phyloP scores from a whole-genome alignment of 257 asterid genomes.

The Linderniella brevidens region DNA sequence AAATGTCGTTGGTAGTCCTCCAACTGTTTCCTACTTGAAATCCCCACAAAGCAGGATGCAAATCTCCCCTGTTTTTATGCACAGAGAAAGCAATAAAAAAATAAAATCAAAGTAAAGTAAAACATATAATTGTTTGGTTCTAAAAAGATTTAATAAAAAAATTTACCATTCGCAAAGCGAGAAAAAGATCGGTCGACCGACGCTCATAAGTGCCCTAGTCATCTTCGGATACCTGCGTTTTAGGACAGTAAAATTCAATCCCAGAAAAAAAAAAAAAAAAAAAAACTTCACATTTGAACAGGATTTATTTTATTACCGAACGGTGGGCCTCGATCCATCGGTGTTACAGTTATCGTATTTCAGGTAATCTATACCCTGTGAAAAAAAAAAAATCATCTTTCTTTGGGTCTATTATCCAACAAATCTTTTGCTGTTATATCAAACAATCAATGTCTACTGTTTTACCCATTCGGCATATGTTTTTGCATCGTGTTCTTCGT shows the following conservation, averaged over 20 bases:
- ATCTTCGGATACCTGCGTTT: conserved; percentile 54
- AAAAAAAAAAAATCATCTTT: background rate
- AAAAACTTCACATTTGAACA: background rate
- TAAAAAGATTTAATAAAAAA: background rate
- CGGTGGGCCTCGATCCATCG: conserved; percentile 51
- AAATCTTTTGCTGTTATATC: too few relatives aligned
- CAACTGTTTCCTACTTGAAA: conserved; percentile 63
- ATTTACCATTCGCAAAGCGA: conserved; percentile 80
- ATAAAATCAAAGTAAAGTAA: background rate
- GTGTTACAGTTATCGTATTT: conserved; percentile 82
- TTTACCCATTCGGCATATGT: conserved; percentile 83
- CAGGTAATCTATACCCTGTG: conserved; percentile 83
- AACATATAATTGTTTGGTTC: too few relatives aligned
- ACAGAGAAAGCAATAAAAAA: conserved; percentile 1
- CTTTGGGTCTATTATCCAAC: background rate
- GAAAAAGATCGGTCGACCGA: conserved; percentile 64
- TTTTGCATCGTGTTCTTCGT: conserved; percentile 75
- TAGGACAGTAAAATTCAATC: background rate
- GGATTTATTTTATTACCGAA: conserved; percentile 23
- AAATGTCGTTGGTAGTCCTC: conserved; percentile 80
- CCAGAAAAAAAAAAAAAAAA: background rate
- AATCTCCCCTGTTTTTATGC: conserved; percentile 55
- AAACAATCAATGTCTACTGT: too few relatives aligned
- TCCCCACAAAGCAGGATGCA: conserved; percentile 93
- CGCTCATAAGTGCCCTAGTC: conserved; percentile 69